phyloP scores from a whole-genome alignment of 2,329 filamentous ascomycete genomes.

The Hymenoscyphus repandus region DNA sequence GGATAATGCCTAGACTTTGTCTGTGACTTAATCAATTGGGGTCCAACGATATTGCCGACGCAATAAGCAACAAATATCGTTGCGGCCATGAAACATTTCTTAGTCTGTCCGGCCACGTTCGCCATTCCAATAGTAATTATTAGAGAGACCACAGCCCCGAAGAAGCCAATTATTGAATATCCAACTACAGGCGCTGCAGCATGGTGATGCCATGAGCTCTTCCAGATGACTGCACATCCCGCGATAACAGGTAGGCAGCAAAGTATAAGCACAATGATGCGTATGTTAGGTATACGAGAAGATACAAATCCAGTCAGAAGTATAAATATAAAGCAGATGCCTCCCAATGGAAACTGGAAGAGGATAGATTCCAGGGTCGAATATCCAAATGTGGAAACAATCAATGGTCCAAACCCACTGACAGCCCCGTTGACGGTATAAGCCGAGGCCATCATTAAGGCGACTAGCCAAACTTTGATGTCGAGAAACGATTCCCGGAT shows the following conservation, averaged over 20 bases:
- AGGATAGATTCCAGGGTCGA: conserved; percentile 60
- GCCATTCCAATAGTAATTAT: conserved; percentile 53
- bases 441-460: conserved; percentile 64
- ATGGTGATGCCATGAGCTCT: conserved; percentile 55
- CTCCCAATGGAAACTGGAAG: conserved; percentile 70
- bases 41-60: conserved; percentile 71
- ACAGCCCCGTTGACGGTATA: conserved; percentile 70
- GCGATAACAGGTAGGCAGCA: conserved; percentile 71
- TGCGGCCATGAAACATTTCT: conserved; percentile 72
- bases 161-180: conserved; percentile 68
- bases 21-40: conserved; percentile 64
- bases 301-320: conserved; percentile 61
- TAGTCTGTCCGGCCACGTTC: conserved; percentile 71
- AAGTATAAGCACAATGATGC: conserved; percentile 57
- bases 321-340: conserved; percentile 61
- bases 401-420: conserved; percentile 64
- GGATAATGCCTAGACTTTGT: conserved; percentile 64
- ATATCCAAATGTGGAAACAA: conserved; percentile 67
- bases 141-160: conserved; percentile 64
- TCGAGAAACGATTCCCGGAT: conserved; percentile 54
- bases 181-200: conserved; percentile 63
- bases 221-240: conserved; percentile 72
- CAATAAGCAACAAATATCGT: conserved; percentile 73
- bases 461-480: conserved; percentile 57
- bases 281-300: conserved; percentile 54